Evolutionary conservation across 495 filamentous ascomycete species (phyloP).

Genomic region (Xylaria cubensis): DNA sequence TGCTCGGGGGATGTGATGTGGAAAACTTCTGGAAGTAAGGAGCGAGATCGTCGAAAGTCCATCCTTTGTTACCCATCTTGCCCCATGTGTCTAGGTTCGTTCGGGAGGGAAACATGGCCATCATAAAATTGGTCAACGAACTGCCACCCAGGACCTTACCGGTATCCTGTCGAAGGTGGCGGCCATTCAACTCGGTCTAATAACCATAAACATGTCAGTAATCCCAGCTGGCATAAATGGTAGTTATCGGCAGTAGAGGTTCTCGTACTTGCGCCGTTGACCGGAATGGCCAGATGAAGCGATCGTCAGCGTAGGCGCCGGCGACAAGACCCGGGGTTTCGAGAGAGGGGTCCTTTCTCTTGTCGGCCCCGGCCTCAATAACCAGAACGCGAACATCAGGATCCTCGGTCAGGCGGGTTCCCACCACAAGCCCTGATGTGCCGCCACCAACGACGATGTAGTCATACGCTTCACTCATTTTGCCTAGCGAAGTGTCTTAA

Average conservation of each 20-base stretch:
- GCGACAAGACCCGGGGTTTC: slow-evolving; percentile 53
- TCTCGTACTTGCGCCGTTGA: slow-evolving; percentile 56
- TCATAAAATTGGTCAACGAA: slow-evolving; percentile 61
- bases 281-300: slow-evolving; percentile 63
- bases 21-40: slow-evolving; percentile 58
- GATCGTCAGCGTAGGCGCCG: slow-evolving; percentile 53
- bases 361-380: slow-evolving; percentile 62
- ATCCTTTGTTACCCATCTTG: slow-evolving; percentile 59
- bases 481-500: neutral
- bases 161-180: slow-evolving; percentile 48
- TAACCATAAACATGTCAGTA: neutral
- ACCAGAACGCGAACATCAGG: slow-evolving; percentile 52
- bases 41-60: slow-evolving; percentile 56
- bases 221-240: slow-evolving; percentile 21
- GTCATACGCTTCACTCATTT: slow-evolving; percentile 61
- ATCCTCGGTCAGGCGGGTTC: slow-evolving; percentile 57
- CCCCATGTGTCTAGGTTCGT: slow-evolving; percentile 61
- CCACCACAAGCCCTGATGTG: slow-evolving; percentile 85
- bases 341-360: slow-evolving; percentile 53
- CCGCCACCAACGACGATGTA: slow-evolving; percentile 86
- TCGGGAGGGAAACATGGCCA: slow-evolving; percentile 53
- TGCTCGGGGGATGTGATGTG: slow-evolving; percentile 40
- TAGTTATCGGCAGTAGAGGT: neutral
- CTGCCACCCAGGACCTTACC: slow-evolving; percentile 66
- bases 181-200: slow-evolving; percentile 43